Conservation (phyloP, 805 yeast genomes). For the Candida orba region DNA sequence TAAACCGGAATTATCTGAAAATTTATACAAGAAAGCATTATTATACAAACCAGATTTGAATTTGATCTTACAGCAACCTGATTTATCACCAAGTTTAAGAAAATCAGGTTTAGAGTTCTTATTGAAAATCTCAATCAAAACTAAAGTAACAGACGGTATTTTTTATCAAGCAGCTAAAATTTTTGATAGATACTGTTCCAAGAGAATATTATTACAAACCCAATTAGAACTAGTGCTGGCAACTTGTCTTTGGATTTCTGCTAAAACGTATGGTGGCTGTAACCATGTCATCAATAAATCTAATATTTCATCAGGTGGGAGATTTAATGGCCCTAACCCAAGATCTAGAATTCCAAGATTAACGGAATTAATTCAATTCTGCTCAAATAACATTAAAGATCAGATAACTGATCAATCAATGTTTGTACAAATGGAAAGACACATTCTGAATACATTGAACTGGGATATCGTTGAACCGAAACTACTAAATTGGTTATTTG, state of each 20-base stretch:
- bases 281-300: constrained; percentile 53
- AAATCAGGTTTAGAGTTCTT: constrained; percentile 72
- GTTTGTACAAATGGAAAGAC: constrained; percentile 85
- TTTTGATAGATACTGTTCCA: constrained; percentile 87
- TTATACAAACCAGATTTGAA: constrained; percentile 45
- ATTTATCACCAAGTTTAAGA: constrained; percentile 66
- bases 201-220: constrained; percentile 73
- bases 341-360: constrained; percentile 70
- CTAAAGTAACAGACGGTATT: constrained; percentile 61
- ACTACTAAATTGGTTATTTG: constrained; percentile 39
- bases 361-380: constrained; percentile 66
- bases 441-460: constrained; percentile 59
- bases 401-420: constrained; percentile 50
- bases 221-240: constrained; percentile 89
- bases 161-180: constrained; percentile 63
- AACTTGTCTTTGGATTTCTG: constrained; percentile 88
- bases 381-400: constrained; percentile 44
- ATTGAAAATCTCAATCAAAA: constrained; percentile 58
- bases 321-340: constrained; percentile 62
- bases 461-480: constrained; percentile 71
- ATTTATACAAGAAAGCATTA: constrained; percentile 30
- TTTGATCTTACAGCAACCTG: constrained; percentile 84
- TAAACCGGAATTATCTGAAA: constrained; percentile 40
- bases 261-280: constrained; percentile 76
- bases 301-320: constrained; percentile 47